A percentile compares a stretch with the other conserved stretches of the same genome.
Conservation (phyloP, 1,139 yeast genomes). For the Candida anutae region DNA sequence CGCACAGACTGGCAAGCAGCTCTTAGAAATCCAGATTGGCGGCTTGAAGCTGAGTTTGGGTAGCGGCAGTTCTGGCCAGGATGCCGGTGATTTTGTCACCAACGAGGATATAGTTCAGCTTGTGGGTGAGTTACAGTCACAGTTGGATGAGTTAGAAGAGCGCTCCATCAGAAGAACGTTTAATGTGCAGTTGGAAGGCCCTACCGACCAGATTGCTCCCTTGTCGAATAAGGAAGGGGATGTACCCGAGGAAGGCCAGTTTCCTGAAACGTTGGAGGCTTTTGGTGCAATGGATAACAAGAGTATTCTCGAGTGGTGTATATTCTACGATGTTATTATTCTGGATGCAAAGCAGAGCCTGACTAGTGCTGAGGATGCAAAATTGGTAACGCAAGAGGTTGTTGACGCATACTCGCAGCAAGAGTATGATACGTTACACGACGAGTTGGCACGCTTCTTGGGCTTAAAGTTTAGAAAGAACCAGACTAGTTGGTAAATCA, state of each 20-base stretch:
- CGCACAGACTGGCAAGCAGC: slow-evolving; percentile 66
- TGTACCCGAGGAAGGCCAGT: slow-evolving; percentile 39
- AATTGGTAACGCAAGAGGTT: slow-evolving; percentile 3
- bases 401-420: slow-evolving; percentile 12
- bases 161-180: slow-evolving; percentile 53
- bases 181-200: slow-evolving; percentile 25
- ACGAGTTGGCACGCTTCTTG: slow-evolving; percentile 59
- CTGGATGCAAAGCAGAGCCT: slow-evolving; percentile 19
- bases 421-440: slow-evolving; percentile 44
- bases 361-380: slow-evolving; percentile 1
- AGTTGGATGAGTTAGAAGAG: slow-evolving; percentile 65
- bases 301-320: slow-evolving; percentile 45
- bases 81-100: slow-evolving; percentile 57
- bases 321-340: slow-evolving; percentile 63
- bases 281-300: slow-evolving; percentile 40
- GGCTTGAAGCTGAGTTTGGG: slow-evolving; percentile 33
- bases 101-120: slow-evolving; percentile 65
- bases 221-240: slow-evolving; percentile 46
- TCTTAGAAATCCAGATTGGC: slow-evolving; percentile 58
- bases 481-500: slow-evolving; percentile 37
- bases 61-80: slow-evolving; percentile 16
- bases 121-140: slow-evolving; percentile 86
- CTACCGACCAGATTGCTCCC: slow-evolving; percentile 6
- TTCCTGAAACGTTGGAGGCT: slow-evolving; percentile 55
- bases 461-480: slow-evolving; percentile 55